phyloP scores from a whole-genome alignment of 2,329 filamentous ascomycete genomes.

The Penicillium thymicola region DNA sequence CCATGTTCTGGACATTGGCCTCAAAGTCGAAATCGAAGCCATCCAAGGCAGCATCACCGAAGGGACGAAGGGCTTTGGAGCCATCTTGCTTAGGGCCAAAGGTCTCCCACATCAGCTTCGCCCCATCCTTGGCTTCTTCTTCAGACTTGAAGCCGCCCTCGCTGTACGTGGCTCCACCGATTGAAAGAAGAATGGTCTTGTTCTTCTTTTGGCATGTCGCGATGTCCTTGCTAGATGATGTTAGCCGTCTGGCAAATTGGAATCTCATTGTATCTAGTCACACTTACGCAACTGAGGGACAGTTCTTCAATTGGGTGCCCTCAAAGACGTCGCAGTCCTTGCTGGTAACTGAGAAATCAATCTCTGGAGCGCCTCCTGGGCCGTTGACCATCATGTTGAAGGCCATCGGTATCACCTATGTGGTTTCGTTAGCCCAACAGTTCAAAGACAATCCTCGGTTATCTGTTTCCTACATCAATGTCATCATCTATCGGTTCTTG shows the following conservation, averaged over 20 bases:
- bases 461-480: slow-evolving; percentile 15
- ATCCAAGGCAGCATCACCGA: slow-evolving; percentile 63
- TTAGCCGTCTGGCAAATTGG: slow-evolving; percentile 15
- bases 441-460: accelerated
- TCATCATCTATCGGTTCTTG: slow-evolving; percentile 19
- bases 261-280: neutral
- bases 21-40: slow-evolving; percentile 79
- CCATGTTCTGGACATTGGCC: slow-evolving; percentile 57
- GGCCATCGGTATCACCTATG: slow-evolving; percentile 60
- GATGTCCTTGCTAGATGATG: slow-evolving; percentile 43
- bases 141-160: slow-evolving; percentile 63
- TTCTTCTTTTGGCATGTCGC: slow-evolving; percentile 60
- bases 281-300: slow-evolving; percentile 62
- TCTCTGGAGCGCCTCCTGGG: slow-evolving; percentile 47
- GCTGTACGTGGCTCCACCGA: slow-evolving; percentile 68
- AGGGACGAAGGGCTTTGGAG: slow-evolving; percentile 57
- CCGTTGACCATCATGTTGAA: slow-evolving; percentile 60
- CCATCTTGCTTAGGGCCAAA: slow-evolving; percentile 58
- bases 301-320: slow-evolving; percentile 58
- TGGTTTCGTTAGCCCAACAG: slow-evolving; percentile 7
- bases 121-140: slow-evolving; percentile 53
- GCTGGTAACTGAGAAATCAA: slow-evolving; percentile 66
- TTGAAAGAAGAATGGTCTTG: slow-evolving; percentile 70
- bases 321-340: slow-evolving; percentile 59
- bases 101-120: slow-evolving; percentile 65